A percentile compares a stretch with the other conserved stretches of the same genome.
Conservation (phyloP, 805 yeast genomes). For the Yarrowia sp. region DNA sequence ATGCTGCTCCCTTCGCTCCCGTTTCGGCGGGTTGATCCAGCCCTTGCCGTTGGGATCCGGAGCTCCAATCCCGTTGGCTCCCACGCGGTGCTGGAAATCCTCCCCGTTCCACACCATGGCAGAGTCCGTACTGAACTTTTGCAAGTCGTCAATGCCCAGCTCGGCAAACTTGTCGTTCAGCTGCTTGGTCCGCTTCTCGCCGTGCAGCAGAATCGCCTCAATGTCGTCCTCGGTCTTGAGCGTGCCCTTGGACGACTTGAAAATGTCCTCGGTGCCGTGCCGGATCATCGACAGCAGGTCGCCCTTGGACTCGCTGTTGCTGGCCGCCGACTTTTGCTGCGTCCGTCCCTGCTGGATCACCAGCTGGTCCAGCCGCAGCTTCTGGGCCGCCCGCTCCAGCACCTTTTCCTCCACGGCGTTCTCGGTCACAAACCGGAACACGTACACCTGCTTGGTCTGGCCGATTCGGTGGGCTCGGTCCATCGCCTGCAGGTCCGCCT, state of each 20-base stretch:
- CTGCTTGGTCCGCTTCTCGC: conserved; percentile 80
- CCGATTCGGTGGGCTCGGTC: conserved; percentile 98
- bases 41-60: conserved; percentile 53
- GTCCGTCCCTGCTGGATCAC: conserved; percentile 93
- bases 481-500: conserved; percentile 97
- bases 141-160: conserved; percentile 90
- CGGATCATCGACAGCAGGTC: conserved; percentile 95
- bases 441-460: conserved; percentile 93
- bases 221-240: conserved; percentile 68
- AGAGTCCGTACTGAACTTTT: conserved; percentile 85
- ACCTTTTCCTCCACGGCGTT: conserved; percentile 97
- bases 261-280: conserved; percentile 91
- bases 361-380: conserved; percentile 86
- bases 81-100: conserved; percentile 62
- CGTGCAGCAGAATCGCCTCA: conserved; percentile 78
- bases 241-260: conserved; percentile 57
- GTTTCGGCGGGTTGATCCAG: conserved; percentile 84
- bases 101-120: conserved; percentile 98
- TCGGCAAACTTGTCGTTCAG: conserved; percentile 83
- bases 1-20: conserved; percentile 59
- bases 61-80: conserved; percentile 50
- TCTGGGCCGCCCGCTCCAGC: conserved; percentile 93
- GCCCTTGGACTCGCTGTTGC: conserved; percentile 53
- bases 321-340: conserved; percentile 54
- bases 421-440: conserved; percentile 91